Evolutionary conservation across 768 basidiomycete genomes (phyloP).

Genomic region (Trametes sanguinea): DNA sequence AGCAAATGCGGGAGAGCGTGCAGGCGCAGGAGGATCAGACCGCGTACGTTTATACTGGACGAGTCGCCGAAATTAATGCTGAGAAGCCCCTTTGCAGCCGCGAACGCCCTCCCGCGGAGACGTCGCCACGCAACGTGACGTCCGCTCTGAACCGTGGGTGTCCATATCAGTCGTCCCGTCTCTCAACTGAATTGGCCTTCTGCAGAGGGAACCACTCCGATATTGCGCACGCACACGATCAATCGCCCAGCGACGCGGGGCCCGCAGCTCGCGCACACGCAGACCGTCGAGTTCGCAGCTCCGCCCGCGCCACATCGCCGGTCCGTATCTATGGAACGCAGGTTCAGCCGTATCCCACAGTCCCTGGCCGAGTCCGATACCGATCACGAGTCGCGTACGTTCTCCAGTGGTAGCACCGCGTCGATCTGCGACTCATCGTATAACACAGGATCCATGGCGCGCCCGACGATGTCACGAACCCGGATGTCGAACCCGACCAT

Average conservation of each 20-base stretch:
- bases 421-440: not conserved
- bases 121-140: constrained; percentile 9
- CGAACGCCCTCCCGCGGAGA: constrained; percentile 13
- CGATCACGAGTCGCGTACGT: constrained; percentile 28
- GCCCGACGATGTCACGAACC: constrained; percentile 16
- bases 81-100: constrained; percentile 16
- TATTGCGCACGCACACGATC: constrained; percentile 18
- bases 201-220: constrained; percentile 6
- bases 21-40: not conserved
- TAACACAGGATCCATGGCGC: constrained; percentile 28
- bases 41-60: constrained; percentile 11
- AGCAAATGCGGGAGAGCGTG: not conserved
- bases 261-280: constrained; percentile 39
- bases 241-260: constrained; percentile 14
- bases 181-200: not conserved
- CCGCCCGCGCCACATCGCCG: constrained; percentile 25
- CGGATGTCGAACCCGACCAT: constrained; percentile 14
- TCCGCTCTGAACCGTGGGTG: constrained; percentile 13
- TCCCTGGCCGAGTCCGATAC: constrained; percentile 6
- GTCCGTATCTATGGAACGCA: constrained; percentile 24
- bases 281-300: constrained; percentile 57
- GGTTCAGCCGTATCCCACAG: constrained; percentile 25
- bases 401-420: not conserved
- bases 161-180: not conserved
- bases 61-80: constrained; percentile 18